Evolutionary conservation across 805 yeast species (phyloP), one percentile per base, ranked within the genome.

Genomic region (Sugiyamaella americana): DNA sequence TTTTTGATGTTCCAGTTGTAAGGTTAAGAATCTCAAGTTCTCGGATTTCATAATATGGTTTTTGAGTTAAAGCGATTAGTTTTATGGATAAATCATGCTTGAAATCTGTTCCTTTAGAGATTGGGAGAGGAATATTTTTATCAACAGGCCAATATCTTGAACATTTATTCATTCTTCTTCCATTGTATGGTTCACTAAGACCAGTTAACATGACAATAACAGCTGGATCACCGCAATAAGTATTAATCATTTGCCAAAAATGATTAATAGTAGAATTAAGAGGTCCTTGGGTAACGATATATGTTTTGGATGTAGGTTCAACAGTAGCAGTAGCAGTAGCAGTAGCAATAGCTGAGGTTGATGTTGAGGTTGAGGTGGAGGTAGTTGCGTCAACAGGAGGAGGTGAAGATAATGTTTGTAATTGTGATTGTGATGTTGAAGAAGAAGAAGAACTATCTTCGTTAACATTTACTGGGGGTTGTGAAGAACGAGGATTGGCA

Each of bases 271-370:
- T 91, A 34, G 74, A 73, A 2, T 61, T 62, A 49, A 85, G 64
- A 2, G 98, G 98, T 1, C 96, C 98, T 63, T 91, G 96, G 1
- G 94, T 76, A 0, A 95, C 96, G 56, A 89, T 85, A 46, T 64
- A 67, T 3, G 55, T 50, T 40, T 62, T 55, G 40, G 71, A 5
- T n/a, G n/a, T n/a, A n/a, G 46, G n/a, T 4, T 43, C 44, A 10
- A 36, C 38, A 20, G 38, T 65, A 49, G 57, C n/a, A n/a, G n/a
- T n/a, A n/a, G n/a, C 42, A 37, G 73, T 56, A 54, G 20, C 44
- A 17, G 16, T 16, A 26, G 32, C 32, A 26, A 26, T 26, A 26
- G 8, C 13, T 8, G 8, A 8, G n/a, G n/a, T n/a, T n/a, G n/a
- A n/a, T n/a, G n/a, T n/a, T n/a, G n/a, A n/a, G n/a, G n/a, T n/a